These are phyloP conservation scores for Fusarium lateritium DNA, from an alignment of 2,329 filamentous ascomycete genomes.

Conservation along the genomic window DNA sequence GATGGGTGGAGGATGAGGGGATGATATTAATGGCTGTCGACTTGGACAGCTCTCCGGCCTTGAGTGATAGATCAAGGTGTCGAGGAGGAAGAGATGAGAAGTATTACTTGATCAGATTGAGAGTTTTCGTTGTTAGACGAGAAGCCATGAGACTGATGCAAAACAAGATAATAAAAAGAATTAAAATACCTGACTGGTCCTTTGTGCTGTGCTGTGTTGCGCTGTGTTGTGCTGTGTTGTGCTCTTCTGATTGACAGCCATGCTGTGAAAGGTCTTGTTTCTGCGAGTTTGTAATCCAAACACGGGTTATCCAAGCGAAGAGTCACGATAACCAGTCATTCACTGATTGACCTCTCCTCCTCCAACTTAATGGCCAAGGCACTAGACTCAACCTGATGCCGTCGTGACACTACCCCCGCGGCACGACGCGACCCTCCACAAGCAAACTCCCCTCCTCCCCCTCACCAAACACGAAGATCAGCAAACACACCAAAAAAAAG, in stretches of 20 bases:
- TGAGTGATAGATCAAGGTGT: conserved; percentile 25
- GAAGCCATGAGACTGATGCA: conserved; percentile 2
- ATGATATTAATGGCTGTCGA: conserved; percentile 39
- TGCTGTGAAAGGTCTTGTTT: conserved; percentile 17
- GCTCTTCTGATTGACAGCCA: conserved; percentile 14
- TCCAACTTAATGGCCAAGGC: neutral
- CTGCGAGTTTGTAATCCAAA: conserved; percentile 16
- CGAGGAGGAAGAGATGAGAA: conserved; percentile 34
- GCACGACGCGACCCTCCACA: conserved; percentile 36
- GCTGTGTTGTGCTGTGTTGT: neutral
- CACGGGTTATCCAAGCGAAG: conserved; percentile 34
- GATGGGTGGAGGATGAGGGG: conserved; percentile 39
- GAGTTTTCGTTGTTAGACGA: neutral
- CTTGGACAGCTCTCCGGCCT: conserved; percentile 46
- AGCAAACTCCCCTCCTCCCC: neutral
- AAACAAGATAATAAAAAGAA: conserved; percentile 32
- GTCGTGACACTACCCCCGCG: conserved; percentile 22
- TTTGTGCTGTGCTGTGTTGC: neutral
- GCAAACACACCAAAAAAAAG: conserved; percentile 4
- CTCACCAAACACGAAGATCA: conserved; percentile 9
- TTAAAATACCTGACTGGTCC: conserved; percentile 12
- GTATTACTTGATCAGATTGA: neutral
- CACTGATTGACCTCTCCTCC: too few relatives aligned
- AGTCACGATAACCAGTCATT: conserved; percentile 8
- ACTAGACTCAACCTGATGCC: neutral